Base-by-base conservation (phyloP, 2,329 filamentous ascomycete species). In the Nothophoma quercina region DNA sequence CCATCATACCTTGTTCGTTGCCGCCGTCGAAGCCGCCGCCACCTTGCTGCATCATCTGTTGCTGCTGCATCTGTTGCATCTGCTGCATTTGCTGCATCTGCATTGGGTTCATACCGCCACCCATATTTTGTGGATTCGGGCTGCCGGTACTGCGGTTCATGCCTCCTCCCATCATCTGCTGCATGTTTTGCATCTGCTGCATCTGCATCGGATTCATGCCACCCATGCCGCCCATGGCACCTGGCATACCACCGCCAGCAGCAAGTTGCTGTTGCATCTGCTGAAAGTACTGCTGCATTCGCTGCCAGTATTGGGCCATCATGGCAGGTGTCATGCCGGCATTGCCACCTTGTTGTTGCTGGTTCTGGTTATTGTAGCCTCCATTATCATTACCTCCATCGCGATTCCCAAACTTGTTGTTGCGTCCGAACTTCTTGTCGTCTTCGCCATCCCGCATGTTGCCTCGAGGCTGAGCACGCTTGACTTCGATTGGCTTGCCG, bases 251-350 rank as follows among this genome's bases (percentile, higher is more conserved):
- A 65, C 74, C 63, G 44, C 76, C 74, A 64, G 72, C 58, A 40
- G 88, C 88, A 84, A 96, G 91, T 71, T 95, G 89, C 68, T 93
- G 90, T 76, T 96, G 92, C 91, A 96, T 95, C 84, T 96, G 88
- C 51, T 88, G 83, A 75, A 97, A 96, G 77, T 96, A 96, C 73
- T 96, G 91, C 76, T 99, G 95, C 93, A 99, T 98, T 39, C 93
- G 87, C 74, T 96, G 91, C 86, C 95, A 96, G 78, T 98, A 97
- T 74, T 97, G 93, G 2, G 95, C 95, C 92, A 98, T 97, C 81
- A 96, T 88, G 69, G 96, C 92, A 0, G 93, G 93, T 16, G 90
- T 96, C 90, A 98, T 96, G 58, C 89, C 88, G 23, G 55, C 65
- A 40, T 63, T 68, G 50, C 71, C 74, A 26, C 61, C 67, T 55